Percentiles rank a stretch among this genome's conserved stretches.
Conservation (phyloP, 192 early-diverging fungal species). For the Rhizophlyctis rosea region DNA sequence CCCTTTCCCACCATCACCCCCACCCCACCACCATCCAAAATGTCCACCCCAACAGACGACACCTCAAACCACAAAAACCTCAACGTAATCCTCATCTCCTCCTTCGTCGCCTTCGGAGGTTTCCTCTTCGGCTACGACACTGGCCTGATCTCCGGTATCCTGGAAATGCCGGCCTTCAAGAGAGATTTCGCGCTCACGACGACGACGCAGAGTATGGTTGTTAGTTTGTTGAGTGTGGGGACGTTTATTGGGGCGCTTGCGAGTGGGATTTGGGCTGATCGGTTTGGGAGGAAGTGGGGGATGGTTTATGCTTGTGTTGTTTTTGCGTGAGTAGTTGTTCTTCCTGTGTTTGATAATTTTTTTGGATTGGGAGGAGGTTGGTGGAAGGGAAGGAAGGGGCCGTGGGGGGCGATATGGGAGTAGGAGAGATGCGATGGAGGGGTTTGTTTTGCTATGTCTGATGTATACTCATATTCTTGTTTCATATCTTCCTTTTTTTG, state of each 20-base stretch:
- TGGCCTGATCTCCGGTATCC: conserved; percentile 67
- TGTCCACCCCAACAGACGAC: no score
- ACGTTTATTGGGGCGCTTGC: conserved; percentile 71
- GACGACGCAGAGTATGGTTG: conserved; percentile 26
- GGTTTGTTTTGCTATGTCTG: conserved; percentile 29
- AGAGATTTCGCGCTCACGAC: conserved; percentile 29
- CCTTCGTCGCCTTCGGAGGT: conserved; percentile 25
- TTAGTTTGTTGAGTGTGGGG: conserved; percentile 64
- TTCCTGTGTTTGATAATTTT: no score
- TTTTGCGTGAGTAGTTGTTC: conserved; percentile 13
- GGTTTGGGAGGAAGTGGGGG: conserved; percentile 63
- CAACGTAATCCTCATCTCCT: conserved; percentile 14
- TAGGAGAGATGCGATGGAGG: no score
- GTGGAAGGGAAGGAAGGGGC: no score
- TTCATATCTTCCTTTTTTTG: conserved; percentile 28
- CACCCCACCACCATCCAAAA: no score
- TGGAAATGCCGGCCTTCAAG: conserved; percentile 51
- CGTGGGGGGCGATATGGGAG: no score
- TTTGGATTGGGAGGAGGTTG: no score
- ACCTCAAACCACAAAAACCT: no score
- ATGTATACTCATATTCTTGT: conserved; percentile 25
- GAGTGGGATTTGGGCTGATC: conserved; percentile 67
- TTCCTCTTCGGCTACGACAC: conserved; percentile 77
- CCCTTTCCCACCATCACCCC: no score
- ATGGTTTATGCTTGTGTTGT: conserved; percentile 57